Percentiles rank a stretch among this genome's conserved stretches.
Evolutionary conservation across 306 rosid genomes (phyloP).

Genomic region (Benincasa hispida): DNA sequence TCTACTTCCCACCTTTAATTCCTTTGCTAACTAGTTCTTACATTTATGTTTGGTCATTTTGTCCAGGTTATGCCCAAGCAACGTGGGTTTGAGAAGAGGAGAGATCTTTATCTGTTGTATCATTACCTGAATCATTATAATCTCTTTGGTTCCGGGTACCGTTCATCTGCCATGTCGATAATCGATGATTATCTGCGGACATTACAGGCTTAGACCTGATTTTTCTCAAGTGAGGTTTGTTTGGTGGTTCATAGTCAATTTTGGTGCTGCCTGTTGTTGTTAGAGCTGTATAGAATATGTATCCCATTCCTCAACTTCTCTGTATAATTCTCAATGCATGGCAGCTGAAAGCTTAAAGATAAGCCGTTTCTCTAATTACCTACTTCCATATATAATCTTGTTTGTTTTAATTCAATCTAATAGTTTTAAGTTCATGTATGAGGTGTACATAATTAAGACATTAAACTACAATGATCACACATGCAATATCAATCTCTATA

Average conservation of each 20-base stretch:
- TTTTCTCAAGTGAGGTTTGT: background rate
- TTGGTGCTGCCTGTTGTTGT: background rate
- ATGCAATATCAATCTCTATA: no score
- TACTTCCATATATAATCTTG: background rate
- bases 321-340: background rate
- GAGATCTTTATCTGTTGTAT: constrained; percentile 73
- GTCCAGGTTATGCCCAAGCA: constrained; percentile 83
- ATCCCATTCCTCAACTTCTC: background rate
- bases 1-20: background rate
- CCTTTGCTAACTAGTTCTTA: background rate
- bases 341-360: background rate
- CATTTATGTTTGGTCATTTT: constrained; percentile 3
- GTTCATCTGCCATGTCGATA: constrained; percentile 78
- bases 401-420: background rate
- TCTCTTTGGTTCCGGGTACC: constrained; percentile 90
- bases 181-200: constrained; percentile 63
- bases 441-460: background rate
- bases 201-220: constrained; percentile 36
- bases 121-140: constrained; percentile 90
- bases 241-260: background rate
- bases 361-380: background rate
- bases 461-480: background rate
- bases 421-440: background rate
- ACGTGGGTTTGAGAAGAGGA: constrained; percentile 75
- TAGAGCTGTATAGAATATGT: background rate